These are phyloP conservation scores for Immersiella caudata DNA, from an alignment of 495 filamentous ascomycete genomes.

Conservation along the genomic window DNA sequence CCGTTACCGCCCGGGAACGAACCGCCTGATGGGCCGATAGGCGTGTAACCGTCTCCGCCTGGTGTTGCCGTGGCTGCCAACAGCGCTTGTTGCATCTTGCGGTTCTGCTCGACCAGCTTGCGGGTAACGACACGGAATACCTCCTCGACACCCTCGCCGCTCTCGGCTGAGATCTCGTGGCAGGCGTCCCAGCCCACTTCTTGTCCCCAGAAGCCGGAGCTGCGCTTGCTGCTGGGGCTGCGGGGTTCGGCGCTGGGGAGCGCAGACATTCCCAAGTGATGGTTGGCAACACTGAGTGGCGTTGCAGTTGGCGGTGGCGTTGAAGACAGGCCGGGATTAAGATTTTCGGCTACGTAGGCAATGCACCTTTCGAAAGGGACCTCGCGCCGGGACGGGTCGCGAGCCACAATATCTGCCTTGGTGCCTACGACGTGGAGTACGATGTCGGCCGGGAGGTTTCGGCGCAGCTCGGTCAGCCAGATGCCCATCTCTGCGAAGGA, in stretches of 20 bases:
- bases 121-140: slow-evolving; percentile 93
- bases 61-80: slow-evolving; percentile 47
- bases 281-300: slow-evolving; percentile 22
- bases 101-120: slow-evolving; percentile 90
- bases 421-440: slow-evolving; percentile 97
- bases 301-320: slow-evolving; percentile 68
- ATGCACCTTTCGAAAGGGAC: slow-evolving; percentile 95
- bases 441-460: slow-evolving; percentile 69
- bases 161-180: slow-evolving; percentile 93
- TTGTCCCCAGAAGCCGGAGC: slow-evolving; percentile 85
- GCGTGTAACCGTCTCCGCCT: slow-evolving; percentile 23
- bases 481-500: slow-evolving; percentile 93
- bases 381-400: slow-evolving; percentile 72
- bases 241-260: slow-evolving; percentile 49
- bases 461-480: slow-evolving; percentile 81
- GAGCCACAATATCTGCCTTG: slow-evolving; percentile 86
- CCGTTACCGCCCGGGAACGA: slow-evolving; percentile 27
- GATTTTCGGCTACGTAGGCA: slow-evolving; percentile 88
- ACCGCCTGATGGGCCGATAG: neutral
- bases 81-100: slow-evolving; percentile 64
- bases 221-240: slow-evolving; percentile 74
- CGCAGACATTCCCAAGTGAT: neutral
- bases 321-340: slow-evolving; percentile 65
- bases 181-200: slow-evolving; percentile 95
- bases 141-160: slow-evolving; percentile 95